A percentile compares a stretch with the other conserved stretches of the same genome.
Conservation (phyloP, 257 asterid genomes). For the Prunella vulgaris region DNA sequence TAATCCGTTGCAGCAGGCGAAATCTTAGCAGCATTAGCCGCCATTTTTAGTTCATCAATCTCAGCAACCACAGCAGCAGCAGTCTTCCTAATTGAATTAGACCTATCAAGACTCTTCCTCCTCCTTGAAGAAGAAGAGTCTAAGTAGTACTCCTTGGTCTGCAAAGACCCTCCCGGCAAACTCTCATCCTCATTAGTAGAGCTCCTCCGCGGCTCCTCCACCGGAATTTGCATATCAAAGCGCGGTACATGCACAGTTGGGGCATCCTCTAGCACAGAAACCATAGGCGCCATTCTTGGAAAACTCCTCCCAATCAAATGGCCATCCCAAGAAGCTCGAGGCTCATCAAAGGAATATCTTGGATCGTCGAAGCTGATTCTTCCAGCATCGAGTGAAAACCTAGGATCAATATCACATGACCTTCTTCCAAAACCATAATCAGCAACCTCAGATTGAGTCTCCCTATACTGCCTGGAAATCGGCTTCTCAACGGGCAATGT, state of each 20-base stretch:
- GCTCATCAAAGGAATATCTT: slow-evolving; percentile 77
- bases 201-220: slow-evolving; percentile 43
- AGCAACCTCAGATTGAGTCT: slow-evolving; percentile 82
- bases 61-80: slow-evolving; percentile 86
- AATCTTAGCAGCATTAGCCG: slow-evolving; percentile 44
- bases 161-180: slow-evolving; percentile 73
- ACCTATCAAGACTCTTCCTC: slow-evolving; percentile 92
- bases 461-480: slow-evolving; percentile 58
- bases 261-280: slow-evolving; percentile 71
- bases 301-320: slow-evolving; percentile 56
- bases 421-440: slow-evolving; percentile 87
- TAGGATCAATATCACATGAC: slow-evolving; percentile 75
- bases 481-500: slow-evolving; percentile 70
- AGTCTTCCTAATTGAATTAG: slow-evolving; percentile 70
- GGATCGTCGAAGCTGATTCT: slow-evolving; percentile 81
- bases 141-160: slow-evolving; percentile 68
- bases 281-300: slow-evolving; percentile 71
- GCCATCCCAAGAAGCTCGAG: slow-evolving; percentile 91
- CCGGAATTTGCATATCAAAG: slow-evolving; percentile 61
- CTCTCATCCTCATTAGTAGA: slow-evolving; percentile 31
- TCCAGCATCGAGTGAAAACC: slow-evolving; percentile 81
- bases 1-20: slow-evolving; percentile 45
- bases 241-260: slow-evolving; percentile 44
- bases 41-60: slow-evolving; percentile 61
- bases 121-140: slow-evolving; percentile 76